Conservation (phyloP, 179 eudicot species). For the Actinidia polygama region DNA sequence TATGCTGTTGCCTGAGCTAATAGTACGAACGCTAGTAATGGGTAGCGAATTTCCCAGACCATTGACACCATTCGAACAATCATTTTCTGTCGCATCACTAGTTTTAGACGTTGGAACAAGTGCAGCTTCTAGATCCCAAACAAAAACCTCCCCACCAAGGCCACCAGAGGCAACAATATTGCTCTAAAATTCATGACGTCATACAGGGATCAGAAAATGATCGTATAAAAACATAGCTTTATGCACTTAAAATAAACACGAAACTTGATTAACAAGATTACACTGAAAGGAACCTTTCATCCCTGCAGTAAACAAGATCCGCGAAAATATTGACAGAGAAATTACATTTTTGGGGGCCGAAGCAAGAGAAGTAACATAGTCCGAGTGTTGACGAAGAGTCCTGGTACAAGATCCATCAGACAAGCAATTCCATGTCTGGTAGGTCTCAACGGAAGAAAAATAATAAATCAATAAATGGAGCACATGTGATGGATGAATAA, state of each 20-base stretch:
- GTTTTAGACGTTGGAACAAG: conserved; percentile 75
- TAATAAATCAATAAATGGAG: conserved; percentile 1
- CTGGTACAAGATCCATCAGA: conserved; percentile 79
- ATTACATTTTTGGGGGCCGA: conserved; percentile 87
- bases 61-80: conserved; percentile 61
- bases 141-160: conserved; percentile 98
- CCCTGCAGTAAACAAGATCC: conserved; percentile 6
- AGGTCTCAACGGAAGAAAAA: conserved; percentile 20
- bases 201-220: conserved; percentile 35
- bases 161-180: conserved; percentile 95
- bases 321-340: conserved; percentile 17
- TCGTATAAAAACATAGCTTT: conserved; percentile 7
- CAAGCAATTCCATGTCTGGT: conserved; percentile 85
- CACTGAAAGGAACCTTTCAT: neutral
- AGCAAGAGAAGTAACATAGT: conserved; percentile 95
- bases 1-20: conserved; percentile 76
- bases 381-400: conserved; percentile 94
- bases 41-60: conserved; percentile 60
- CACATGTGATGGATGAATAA: neutral
- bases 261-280: neutral
- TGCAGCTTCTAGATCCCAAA: conserved; percentile 99
- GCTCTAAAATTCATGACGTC: conserved; percentile 57
- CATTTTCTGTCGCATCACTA: conserved; percentile 68
- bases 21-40: conserved; percentile 65
- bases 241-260: neutral